phyloP scores from a whole-genome alignment of 345 rosid genomes.

The Brassica nigra region DNA sequence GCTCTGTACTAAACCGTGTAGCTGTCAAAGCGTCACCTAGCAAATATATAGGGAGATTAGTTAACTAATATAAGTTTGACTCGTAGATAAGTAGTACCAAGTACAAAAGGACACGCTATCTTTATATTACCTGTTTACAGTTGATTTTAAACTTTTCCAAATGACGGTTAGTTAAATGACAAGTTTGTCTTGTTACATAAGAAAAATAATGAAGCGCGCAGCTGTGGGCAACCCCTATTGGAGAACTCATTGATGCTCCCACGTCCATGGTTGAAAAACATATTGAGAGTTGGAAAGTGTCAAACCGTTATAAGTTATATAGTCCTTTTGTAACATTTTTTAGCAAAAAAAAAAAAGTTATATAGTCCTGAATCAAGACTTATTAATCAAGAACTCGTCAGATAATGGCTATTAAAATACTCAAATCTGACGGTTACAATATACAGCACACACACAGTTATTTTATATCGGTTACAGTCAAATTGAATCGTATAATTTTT shows the following conservation, averaged over 20 bases:
- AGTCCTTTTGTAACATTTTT: too few relatives aligned
- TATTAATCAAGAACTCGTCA: constrained; percentile 34
- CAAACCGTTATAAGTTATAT: constrained; percentile 24
- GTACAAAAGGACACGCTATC: constrained; percentile 27
- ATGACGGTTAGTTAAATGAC: background rate
- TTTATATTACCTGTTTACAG: constrained; percentile 3
- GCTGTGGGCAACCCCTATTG: constrained; percentile 9
- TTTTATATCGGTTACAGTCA: background rate
- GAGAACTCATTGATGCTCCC: constrained; percentile 27
- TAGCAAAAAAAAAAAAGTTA: too few relatives aligned
- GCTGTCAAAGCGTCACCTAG: constrained; percentile 29
- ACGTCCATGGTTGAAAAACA: constrained; percentile 21
- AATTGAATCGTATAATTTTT: background rate
- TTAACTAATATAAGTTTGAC: constrained; percentile 1
- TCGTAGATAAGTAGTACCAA: constrained; percentile 23
- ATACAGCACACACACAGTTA: background rate
- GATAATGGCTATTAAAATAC: background rate
- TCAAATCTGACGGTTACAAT: background rate
- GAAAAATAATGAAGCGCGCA: background rate
- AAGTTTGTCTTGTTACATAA: background rate
- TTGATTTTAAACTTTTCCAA: constrained; percentile 9
- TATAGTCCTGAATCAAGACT: constrained; percentile 2
- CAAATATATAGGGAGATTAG: background rate
- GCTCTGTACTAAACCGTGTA: constrained; percentile 6
- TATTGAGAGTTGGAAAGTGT: constrained; percentile 27